Evolutionary conservation across 805 yeast species (phyloP).

Genomic region (Lachancea lanzarotensis): DNA sequence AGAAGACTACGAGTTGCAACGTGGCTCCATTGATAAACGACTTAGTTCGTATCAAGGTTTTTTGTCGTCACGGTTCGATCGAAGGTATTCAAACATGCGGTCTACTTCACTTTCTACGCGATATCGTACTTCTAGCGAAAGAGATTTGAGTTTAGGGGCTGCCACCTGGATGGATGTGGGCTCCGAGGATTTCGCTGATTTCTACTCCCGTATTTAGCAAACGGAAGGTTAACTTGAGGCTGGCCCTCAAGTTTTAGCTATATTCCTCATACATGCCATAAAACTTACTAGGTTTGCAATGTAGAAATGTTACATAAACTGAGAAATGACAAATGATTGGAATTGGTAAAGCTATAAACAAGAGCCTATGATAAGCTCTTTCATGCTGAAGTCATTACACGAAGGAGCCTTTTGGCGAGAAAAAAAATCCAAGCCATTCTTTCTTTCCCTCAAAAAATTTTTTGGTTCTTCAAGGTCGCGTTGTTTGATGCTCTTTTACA

Average conservation of each 20-base stretch:
- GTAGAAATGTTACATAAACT: constrained; percentile 5
- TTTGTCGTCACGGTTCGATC: neutral
- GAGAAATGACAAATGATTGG: constrained; percentile 1
- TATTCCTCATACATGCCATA: no score
- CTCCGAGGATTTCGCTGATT: constrained; percentile 5
- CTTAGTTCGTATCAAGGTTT: constrained; percentile 1
- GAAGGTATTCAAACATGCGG: constrained; percentile 1
- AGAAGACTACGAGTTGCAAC: neutral
- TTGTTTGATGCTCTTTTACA: constrained; percentile 20
- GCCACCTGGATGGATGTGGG: constrained; percentile 9
- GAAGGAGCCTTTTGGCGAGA: constrained; percentile 1
- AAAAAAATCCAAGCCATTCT: neutral
- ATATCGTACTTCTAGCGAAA: neutral
- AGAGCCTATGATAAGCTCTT: constrained; percentile 4
- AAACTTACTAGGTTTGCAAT: neutral
- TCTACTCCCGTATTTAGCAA: neutral
- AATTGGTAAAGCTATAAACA: constrained; percentile 8
- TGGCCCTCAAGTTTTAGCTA: neutral
- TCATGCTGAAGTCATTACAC: constrained; percentile 5
- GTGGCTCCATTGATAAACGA: neutral
- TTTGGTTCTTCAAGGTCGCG: neutral
- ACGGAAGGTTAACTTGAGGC: neutral
- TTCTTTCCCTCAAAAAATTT: neutral
- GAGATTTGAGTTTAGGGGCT: neutral
- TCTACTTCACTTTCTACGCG: constrained; percentile 8